Evolutionary conservation across 139 green algal species (phyloP).

Genomic region (Gonium pectorale): DNA sequence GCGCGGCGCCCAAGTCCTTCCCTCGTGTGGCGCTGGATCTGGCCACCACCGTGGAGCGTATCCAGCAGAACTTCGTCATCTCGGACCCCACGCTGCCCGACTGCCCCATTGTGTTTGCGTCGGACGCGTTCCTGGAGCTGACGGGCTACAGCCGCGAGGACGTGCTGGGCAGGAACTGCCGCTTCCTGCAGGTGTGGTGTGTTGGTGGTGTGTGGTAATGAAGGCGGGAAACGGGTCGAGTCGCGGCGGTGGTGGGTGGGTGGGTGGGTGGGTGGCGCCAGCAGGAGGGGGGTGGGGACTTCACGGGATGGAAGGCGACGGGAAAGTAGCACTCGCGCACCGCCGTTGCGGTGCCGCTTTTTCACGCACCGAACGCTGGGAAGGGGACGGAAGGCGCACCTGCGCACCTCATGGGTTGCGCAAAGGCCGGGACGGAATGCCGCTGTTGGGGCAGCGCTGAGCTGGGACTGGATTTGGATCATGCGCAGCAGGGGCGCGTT

Average conservation of each 20-base stretch:
- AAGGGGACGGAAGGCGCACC: no score
- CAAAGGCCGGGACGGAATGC: no score
- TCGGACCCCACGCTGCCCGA: conserved; percentile 96
- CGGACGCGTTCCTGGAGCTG: conserved; percentile 93
- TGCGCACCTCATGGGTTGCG: no score
- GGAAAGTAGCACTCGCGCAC: no score
- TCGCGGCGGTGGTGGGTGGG: neutral
- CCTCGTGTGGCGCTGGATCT: conserved; percentile 93
- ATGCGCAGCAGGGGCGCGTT: no score
- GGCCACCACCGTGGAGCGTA: conserved; percentile 97
- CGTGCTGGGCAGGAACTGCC: conserved; percentile 95
- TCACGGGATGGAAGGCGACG: no score
- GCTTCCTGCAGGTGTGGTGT: conserved; percentile 65
- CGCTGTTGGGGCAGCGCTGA: no score
- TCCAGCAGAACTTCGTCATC: conserved; percentile 99
- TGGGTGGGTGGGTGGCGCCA: neutral
- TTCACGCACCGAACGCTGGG: no score
- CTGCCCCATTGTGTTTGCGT: conserved; percentile 97
- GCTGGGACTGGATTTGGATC: no score
- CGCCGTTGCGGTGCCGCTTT: no score
- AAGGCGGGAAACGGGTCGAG: neutral
- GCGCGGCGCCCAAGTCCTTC: conserved; percentile 76
- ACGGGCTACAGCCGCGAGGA: conserved; percentile 94
- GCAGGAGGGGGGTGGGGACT: no score
- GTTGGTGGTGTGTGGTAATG: neutral